Base-by-base conservation (phyloP, 176 grass and related monocot species). In the Phoenix dactylifera region DNA sequence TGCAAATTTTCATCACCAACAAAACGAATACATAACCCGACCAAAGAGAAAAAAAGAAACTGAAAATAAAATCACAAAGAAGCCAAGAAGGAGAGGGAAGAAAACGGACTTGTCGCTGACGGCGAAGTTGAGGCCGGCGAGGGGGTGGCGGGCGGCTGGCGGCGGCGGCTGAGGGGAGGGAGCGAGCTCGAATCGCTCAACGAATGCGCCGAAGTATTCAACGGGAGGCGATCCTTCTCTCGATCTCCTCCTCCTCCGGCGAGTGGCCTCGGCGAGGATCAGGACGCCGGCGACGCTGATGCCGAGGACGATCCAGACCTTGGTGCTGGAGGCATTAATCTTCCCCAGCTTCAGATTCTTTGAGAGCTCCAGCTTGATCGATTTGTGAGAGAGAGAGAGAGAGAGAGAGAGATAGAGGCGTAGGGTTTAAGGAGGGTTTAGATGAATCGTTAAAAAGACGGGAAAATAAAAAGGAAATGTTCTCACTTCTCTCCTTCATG, bases 231-330 rank as follows among this genome's bases (percentile, higher is more conserved):
- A 28, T 58, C 15, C 69, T 60, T 14, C 62, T 7, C 71, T 70
- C 51, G 80, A 50, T 75, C 75, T 78, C 62, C 89, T 57, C 1
- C 93, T 64, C 22, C 81, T 64, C 28, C 87, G 81, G 4, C 87
- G 81, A 57, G 76, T 76, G 49, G 76, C 76, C 79, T 93, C 82
- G 26, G 64, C 88, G 32, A 98, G 67, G 63, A 98, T 76, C 72
- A 98, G 65, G 66, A 85, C 94, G 6, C 93, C 88, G 22, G 76
- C 85, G 51, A 98, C 66, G 16, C 79, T 76, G 88, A 98, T 72
- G 30, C 88, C 88, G 17, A 84, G 66, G 19, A 98, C 60, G 58
- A 93, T 83, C 88, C 82, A 92, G 24, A 76, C 68, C 55, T 68
- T 82, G 17, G 65, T 26, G 22, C 62, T 59, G 48, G 54, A 23